Percentiles rank a stretch among this genome's conserved stretches.
Evolutionary conservation across 2,329 filamentous ascomycete species (phyloP).

Genomic region (Trichoderma semiorbis): DNA sequence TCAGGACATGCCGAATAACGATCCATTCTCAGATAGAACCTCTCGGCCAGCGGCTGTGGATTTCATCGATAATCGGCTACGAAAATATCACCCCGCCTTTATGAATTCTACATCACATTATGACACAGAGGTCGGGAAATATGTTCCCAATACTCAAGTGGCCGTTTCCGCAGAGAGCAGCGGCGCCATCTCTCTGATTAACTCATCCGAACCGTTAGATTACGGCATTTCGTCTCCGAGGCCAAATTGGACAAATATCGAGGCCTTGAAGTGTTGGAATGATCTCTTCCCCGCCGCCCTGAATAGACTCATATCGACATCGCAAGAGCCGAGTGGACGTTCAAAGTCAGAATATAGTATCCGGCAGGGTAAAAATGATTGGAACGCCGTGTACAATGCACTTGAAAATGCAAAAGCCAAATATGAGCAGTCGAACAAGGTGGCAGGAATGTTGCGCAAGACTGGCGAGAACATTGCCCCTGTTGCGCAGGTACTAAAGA

Average conservation of each 20-base stretch:
- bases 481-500: neutral
- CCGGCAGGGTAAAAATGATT: neutral
- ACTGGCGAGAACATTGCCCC: neutral
- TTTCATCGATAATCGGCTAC: neutral
- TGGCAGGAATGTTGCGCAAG: neutral
- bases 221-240: neutral
- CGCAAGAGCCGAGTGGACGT: neutral
- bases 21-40: neutral
- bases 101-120: neutral
- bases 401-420: neutral
- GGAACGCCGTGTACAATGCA: neutral
- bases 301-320: neutral
- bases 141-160: neutral
- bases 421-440: neutral
- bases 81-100: neutral
- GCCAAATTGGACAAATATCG: neutral
- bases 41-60: neutral
- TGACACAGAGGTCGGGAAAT: neutral
- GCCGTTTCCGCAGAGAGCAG: neutral
- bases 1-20: neutral
- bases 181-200: neutral
- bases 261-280: neutral
- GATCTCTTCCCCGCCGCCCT: neutral
- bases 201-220: neutral
- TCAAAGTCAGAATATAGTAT: neutral